Percentiles rank a stretch among this genome's conserved stretches.
These are phyloP conservation scores for Ogataea glucozyma DNA, from an alignment of 805 yeast genomes.

Conservation along the genomic window DNA sequence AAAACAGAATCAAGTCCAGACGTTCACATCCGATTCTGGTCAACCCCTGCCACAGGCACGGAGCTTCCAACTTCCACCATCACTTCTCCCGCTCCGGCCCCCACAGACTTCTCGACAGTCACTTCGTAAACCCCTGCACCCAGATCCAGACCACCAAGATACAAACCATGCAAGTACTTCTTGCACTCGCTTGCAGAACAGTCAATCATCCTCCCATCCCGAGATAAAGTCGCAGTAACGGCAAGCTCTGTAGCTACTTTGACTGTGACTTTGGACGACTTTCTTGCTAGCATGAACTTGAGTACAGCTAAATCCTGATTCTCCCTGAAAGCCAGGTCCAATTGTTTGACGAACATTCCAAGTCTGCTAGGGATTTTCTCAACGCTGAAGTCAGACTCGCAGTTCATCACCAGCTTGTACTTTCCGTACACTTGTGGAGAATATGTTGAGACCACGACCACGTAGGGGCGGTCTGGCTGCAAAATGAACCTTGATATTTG, in stretches of 20 bases:
- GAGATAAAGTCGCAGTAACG: background rate
- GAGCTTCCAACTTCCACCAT: background rate
- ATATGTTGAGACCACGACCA: constrained; percentile 49
- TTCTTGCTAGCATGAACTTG: constrained; percentile 9
- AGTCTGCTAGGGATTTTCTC: constrained; percentile 11
- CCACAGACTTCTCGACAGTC: background rate
- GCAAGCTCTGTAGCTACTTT: background rate
- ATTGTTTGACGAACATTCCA: constrained; percentile 14
- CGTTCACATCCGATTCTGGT: too few relatives aligned
- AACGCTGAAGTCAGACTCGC: constrained; percentile 13
- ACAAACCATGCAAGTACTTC: background rate
- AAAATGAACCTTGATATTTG: constrained; percentile 31
- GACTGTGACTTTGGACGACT: background rate
- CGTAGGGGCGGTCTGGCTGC: constrained; percentile 40
- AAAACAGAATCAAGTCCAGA: too few relatives aligned
- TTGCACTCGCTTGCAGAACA: background rate
- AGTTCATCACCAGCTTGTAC: constrained; percentile 38
- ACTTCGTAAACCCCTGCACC: background rate
- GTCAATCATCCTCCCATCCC: background rate
- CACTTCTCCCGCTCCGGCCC: too few relatives aligned
- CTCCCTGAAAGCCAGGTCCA: background rate
- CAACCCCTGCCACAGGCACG: background rate
- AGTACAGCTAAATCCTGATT: background rate
- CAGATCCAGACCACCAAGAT: background rate
- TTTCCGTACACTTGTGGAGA: constrained; percentile 31